Conservation (phyloP, 2,329 filamentous ascomycete species). For the Calonectria henricotiae region DNA sequence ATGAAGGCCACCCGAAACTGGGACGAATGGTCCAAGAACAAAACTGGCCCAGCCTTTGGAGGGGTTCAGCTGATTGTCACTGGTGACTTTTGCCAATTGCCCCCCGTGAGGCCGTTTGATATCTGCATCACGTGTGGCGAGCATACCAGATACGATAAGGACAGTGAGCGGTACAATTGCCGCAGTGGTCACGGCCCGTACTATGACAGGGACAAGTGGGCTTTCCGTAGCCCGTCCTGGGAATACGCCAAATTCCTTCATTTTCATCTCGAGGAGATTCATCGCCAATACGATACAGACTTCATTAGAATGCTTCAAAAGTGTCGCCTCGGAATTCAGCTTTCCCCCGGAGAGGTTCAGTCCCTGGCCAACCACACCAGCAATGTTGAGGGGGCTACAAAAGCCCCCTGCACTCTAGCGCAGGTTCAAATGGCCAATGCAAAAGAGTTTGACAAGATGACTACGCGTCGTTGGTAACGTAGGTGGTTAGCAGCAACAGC, state of each 20-base stretch:
- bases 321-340: constrained; percentile 64
- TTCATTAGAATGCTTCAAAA: constrained; percentile 73
- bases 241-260: constrained; percentile 68
- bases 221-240: constrained; percentile 73
- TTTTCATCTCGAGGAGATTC: constrained; percentile 70
- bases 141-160: neutral
- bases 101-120: constrained; percentile 72
- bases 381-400: constrained; percentile 53
- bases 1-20: constrained; percentile 54
- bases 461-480: neutral
- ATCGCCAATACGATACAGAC: constrained; percentile 69
- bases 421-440: constrained; percentile 37
- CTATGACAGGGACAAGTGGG: constrained; percentile 71
- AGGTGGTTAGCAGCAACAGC: no score
- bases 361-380: constrained; percentile 65
- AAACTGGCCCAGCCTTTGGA: constrained; percentile 44
- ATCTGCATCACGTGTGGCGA: constrained; percentile 46
- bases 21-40: neutral
- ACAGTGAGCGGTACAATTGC: constrained; percentile 42
- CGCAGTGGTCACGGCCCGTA: constrained; percentile 59
- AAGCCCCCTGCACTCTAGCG: constrained; percentile 35
- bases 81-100: constrained; percentile 73
- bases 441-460: constrained; percentile 34
- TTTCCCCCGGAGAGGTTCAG: constrained; percentile 58
- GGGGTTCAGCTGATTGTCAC: constrained; percentile 51